Percentiles rank a stretch among this genome's conserved stretches.
Evolutionary conservation across 352 stramenopile genomes (phyloP).

Genomic region (Globisporangium recalcitrans): DNA sequence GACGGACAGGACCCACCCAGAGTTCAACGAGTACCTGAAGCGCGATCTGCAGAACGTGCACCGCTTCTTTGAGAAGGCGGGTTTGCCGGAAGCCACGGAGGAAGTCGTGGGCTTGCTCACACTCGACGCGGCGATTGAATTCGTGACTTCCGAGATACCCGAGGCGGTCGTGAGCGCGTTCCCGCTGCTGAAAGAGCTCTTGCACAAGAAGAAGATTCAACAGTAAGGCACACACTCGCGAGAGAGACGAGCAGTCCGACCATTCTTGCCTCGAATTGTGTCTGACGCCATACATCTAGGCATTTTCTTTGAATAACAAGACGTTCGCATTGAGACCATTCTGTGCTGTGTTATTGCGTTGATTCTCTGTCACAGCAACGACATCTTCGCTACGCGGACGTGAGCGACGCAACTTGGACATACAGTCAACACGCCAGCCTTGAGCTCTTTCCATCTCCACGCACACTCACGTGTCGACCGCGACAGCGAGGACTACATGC

Average conservation of each 20-base stretch:
- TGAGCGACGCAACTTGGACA: background rate
- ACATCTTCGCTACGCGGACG: background rate
- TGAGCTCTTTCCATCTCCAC: background rate
- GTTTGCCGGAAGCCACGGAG: slow-evolving; percentile 26
- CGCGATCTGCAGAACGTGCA: slow-evolving; percentile 75
- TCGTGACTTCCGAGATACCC: slow-evolving; percentile 25
- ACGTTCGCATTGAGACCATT: background rate
- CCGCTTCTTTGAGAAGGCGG: slow-evolving; percentile 67
- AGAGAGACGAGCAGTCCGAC: background rate
- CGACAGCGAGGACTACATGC: background rate
- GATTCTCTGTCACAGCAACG: background rate
- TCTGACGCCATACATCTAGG: background rate
- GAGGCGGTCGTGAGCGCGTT: slow-evolving; percentile 29
- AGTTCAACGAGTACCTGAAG: slow-evolving; percentile 51
- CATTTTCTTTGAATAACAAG: background rate
- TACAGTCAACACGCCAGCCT: background rate
- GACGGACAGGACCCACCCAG: slow-evolving; percentile 75
- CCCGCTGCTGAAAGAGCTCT: slow-evolving; percentile 22
- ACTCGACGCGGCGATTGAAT: slow-evolving; percentile 40
- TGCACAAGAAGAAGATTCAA: slow-evolving; percentile 24
- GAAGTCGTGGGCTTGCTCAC: slow-evolving; percentile 39
- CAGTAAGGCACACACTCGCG: background rate
- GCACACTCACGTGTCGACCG: background rate
- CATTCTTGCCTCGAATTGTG: background rate
- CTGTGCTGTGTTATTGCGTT: too few relatives aligned